phyloP scores from a whole-genome alignment of 257 asterid genomes.

The Plectranthus barbatus region DNA sequence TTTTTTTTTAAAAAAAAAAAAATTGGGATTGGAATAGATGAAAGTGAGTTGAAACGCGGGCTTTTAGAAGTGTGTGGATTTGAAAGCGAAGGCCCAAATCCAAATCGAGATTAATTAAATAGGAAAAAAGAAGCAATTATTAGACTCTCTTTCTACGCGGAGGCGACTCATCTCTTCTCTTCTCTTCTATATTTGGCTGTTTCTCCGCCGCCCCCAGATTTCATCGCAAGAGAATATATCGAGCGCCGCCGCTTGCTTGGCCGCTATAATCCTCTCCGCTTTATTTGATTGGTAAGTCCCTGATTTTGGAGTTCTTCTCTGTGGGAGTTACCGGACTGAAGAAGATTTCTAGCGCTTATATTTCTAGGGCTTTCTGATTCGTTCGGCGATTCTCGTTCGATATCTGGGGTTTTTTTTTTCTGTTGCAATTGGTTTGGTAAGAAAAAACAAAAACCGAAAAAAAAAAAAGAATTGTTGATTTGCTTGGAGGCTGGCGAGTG shows the following conservation, averaged over 20 bases:
- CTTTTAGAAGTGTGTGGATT: background rate
- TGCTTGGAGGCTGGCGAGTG: background rate
- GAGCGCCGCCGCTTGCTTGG: conserved; percentile 20
- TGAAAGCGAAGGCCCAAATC: conserved; percentile 12
- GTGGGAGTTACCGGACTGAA: conserved; percentile 6
- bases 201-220: conserved; percentile 13
- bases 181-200: background rate
- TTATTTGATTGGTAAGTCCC: conserved; percentile 13
- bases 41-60: background rate
- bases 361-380: conserved; percentile 20
- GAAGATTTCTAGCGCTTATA: background rate
- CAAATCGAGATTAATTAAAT: background rate
- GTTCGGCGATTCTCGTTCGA: background rate
- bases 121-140: background rate
- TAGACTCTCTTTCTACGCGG: conserved; percentile 25
- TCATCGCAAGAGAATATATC: conserved; percentile 4
- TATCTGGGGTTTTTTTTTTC: background rate
- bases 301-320: conserved; percentile 3
- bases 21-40: background rate
- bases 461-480: background rate
- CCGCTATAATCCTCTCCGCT: conserved; percentile 1
- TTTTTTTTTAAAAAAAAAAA: too few relatives aligned
- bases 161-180: conserved; percentile 2
- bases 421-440: background rate
- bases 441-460: background rate